phyloP scores from a whole-genome alignment of 2,329 filamentous ascomycete genomes.

The Blastomyces emzantsi region DNA sequence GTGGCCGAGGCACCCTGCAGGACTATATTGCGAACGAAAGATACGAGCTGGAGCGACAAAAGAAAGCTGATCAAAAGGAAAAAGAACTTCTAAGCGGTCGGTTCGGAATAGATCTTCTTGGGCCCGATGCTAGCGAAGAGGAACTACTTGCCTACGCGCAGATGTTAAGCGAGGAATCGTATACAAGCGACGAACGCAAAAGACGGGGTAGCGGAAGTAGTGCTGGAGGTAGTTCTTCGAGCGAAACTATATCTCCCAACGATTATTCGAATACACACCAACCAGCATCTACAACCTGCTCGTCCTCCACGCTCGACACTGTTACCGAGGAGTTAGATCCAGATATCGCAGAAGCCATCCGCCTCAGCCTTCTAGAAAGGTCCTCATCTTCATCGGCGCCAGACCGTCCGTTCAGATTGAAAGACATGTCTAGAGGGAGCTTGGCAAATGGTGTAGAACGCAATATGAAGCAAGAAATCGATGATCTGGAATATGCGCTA shows the following conservation, averaged over 20 bases:
- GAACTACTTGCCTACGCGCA: slow-evolving; percentile 55
- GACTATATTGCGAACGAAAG: slow-evolving; percentile 83
- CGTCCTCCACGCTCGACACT: slow-evolving; percentile 30
- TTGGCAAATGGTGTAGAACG: slow-evolving; percentile 23
- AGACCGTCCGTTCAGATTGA: slow-evolving; percentile 25
- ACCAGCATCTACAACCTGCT: slow-evolving; percentile 26
- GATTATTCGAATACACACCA: background rate
- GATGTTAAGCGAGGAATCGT: slow-evolving; percentile 52
- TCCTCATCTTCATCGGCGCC: slow-evolving; percentile 28
- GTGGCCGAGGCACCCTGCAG: slow-evolving; percentile 59
- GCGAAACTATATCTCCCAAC: slow-evolving; percentile 29
- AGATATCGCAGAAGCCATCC: slow-evolving; percentile 55
- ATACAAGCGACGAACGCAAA: slow-evolving; percentile 43
- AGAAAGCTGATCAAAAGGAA: slow-evolving; percentile 57
- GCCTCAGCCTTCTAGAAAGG: slow-evolving; percentile 41
- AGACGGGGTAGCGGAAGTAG: slow-evolving; percentile 35
- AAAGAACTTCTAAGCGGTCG: slow-evolving; percentile 62
- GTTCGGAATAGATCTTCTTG: slow-evolving; percentile 72
- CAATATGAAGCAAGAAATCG: slow-evolving; percentile 40
- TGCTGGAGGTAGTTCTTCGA: slow-evolving; percentile 33
- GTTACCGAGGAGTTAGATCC: slow-evolving; percentile 45
- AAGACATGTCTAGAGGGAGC: slow-evolving; percentile 11
- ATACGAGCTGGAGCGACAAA: slow-evolving; percentile 66
- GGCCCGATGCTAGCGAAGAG: slow-evolving; percentile 49
- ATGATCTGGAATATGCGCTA: slow-evolving; percentile 50